phyloP scores from a whole-genome alignment of 306 rosid species.

The Fragaria iinumae region DNA sequence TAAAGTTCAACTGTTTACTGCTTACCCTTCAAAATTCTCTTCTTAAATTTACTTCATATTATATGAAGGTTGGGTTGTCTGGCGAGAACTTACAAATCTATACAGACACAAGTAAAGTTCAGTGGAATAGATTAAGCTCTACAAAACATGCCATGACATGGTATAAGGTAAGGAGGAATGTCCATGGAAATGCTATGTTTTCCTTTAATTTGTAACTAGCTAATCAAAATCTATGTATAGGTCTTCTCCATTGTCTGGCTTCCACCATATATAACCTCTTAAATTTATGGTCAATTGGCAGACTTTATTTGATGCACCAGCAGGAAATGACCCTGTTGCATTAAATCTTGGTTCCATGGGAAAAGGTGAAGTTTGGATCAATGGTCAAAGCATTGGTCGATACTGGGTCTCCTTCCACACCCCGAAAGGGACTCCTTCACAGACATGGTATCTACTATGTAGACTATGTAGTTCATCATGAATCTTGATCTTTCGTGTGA shows the following conservation, averaged over 20 bases:
- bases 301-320: constrained; percentile 71
- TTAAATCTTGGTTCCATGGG: constrained; percentile 89
- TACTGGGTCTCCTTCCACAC: constrained; percentile 84
- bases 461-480: background rate
- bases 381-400: constrained; percentile 77
- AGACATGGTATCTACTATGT: constrained; percentile 52
- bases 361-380: constrained; percentile 77
- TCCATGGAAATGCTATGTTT: background rate
- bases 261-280: constrained; percentile 5
- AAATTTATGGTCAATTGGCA: constrained; percentile 26
- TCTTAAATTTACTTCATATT: too few relatives aligned
- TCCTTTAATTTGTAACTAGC: background rate
- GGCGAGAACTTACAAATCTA: constrained; percentile 67
- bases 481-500: background rate
- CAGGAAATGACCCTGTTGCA: constrained; percentile 59
- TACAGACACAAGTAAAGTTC: constrained; percentile 43
- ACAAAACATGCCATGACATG: constrained; percentile 59
- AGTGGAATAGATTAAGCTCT: constrained; percentile 50
- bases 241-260: background rate
- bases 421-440: constrained; percentile 68
- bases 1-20: background rate
- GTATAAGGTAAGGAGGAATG: constrained; percentile 59
- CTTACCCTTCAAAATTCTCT: background rate
- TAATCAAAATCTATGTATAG: background rate
- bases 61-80: constrained; percentile 62